phyloP scores from a whole-genome alignment of 495 filamentous ascomycete species.

The Astrothelium macrocarpum region DNA sequence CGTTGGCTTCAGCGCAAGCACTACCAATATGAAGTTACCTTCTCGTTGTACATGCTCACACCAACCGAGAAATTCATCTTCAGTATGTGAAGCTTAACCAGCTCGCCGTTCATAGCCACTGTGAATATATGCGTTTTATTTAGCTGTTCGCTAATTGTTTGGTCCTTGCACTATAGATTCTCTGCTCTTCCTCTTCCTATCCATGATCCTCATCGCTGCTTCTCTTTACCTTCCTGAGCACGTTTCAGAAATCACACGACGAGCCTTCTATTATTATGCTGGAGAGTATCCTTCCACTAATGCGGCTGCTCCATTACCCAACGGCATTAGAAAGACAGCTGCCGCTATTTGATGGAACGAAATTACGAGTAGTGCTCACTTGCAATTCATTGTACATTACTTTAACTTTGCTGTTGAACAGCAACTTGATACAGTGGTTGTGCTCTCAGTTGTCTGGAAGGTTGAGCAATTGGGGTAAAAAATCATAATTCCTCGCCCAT shows the following conservation, averaged over 20 bases:
- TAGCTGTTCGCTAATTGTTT: conserved; percentile 6
- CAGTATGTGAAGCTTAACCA: conserved; percentile 43
- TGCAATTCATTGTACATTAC: too few species aligned
- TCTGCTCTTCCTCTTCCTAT: conserved; percentile 75
- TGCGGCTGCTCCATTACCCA: not conserved
- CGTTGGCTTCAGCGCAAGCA: conserved; percentile 67
- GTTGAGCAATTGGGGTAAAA: too few species aligned
- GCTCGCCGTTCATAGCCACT: not conserved
- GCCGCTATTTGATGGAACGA: not conserved
- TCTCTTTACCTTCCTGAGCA: conserved; percentile 91
- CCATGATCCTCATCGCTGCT: conserved; percentile 73
- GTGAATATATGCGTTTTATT: not conserved
- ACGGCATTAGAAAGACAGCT: not conserved
- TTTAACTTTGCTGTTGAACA: too few species aligned
- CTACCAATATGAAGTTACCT: conserved; percentile 82
- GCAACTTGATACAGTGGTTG: too few species aligned
- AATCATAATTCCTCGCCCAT: too few species aligned
- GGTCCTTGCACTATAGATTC: conserved; percentile 51
- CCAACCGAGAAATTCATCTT: conserved; percentile 78
- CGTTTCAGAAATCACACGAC: conserved; percentile 61
- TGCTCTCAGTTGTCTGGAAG: too few species aligned
- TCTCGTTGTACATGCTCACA: conserved; percentile 78
- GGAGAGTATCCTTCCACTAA: conserved; percentile 42
- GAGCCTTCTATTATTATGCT: conserved; percentile 89
- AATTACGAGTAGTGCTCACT: too few species aligned